These are phyloP conservation scores for Globisporangium splendens DNA, from an alignment of 352 stramenopile species.

Conservation along the genomic window DNA sequence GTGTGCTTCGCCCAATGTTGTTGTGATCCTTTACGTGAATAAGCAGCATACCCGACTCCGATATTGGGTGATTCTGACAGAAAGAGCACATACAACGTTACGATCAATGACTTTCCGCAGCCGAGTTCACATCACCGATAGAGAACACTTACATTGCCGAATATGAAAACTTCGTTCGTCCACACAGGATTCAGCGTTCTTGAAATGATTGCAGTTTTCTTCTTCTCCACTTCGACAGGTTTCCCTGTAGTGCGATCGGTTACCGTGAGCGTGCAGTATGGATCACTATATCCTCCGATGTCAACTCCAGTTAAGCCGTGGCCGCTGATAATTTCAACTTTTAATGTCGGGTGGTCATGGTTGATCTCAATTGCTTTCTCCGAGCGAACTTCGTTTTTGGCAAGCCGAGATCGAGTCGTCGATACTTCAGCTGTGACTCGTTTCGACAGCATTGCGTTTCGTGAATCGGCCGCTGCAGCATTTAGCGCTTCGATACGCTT, in stretches of 20 bases:
- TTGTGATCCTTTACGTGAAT: slow-evolving; percentile 80
- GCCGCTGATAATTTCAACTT: slow-evolving; percentile 55
- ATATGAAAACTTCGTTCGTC: slow-evolving; percentile 55
- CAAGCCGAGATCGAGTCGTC: slow-evolving; percentile 41
- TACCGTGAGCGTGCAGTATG: slow-evolving; percentile 65
- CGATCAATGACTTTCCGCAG: neutral
- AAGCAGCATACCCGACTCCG: slow-evolving; percentile 38
- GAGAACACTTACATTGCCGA: slow-evolving; percentile 46
- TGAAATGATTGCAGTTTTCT: slow-evolving; percentile 58
- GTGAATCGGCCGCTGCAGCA: slow-evolving; percentile 29
- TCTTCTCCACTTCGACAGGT: slow-evolving; percentile 56
- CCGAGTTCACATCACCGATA: neutral
- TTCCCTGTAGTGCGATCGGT: slow-evolving; percentile 49
- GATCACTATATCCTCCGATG: slow-evolving; percentile 66
- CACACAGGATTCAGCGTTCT: slow-evolving; percentile 74
- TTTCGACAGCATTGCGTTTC: slow-evolving; percentile 46
- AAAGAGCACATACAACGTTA: neutral
- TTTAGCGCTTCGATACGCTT: slow-evolving; percentile 36
- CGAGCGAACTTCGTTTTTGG: slow-evolving; percentile 56
- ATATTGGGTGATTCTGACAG: slow-evolving; percentile 42
- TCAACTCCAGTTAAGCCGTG: slow-evolving; percentile 57
- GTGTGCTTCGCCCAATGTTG: slow-evolving; percentile 55
- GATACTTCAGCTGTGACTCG: slow-evolving; percentile 56
- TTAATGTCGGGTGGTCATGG: slow-evolving; percentile 31
- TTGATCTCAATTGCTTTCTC: slow-evolving; percentile 33